Evolutionary conservation across 2,329 filamentous ascomycete genomes (phyloP).

Genomic region (Aphanocladium album): DNA sequence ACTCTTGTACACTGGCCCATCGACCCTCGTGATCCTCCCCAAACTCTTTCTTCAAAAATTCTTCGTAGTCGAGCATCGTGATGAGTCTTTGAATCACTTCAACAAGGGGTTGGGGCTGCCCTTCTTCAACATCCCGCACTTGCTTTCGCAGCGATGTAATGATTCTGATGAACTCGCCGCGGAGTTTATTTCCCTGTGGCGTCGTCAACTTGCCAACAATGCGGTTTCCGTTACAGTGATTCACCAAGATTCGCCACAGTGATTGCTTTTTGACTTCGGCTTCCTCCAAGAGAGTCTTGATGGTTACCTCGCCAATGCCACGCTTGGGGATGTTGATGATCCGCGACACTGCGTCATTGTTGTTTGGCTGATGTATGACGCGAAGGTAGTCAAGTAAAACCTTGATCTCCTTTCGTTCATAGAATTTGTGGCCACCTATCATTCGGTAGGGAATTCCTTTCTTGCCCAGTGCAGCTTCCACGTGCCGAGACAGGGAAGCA

Average conservation of each 20-base stretch:
- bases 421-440: constrained; percentile 87
- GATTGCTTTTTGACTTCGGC: constrained; percentile 64
- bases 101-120: constrained; percentile 34
- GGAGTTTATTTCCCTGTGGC: constrained; percentile 48
- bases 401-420: constrained; percentile 86
- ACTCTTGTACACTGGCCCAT: constrained; percentile 86
- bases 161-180: constrained; percentile 44
- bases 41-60: constrained; percentile 67
- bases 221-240: constrained; percentile 48
- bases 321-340: constrained; percentile 82
- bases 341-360: constrained; percentile 78
- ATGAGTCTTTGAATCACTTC: constrained; percentile 50
- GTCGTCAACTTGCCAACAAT: constrained; percentile 44
- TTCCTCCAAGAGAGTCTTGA: constrained; percentile 69
- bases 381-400: constrained; percentile 82
- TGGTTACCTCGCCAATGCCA: constrained; percentile 73
- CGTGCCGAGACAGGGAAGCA: constrained; percentile 73
- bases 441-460: constrained; percentile 84
- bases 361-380: constrained; percentile 76
- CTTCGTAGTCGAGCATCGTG: constrained; percentile 64
- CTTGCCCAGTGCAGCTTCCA: constrained; percentile 77
- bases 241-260: constrained; percentile 67
- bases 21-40: constrained; percentile 70
- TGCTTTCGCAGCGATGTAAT: constrained; percentile 29
- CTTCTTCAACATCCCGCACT: constrained; percentile 23